A percentile compares a stretch with the other conserved stretches of the same genome.
Conservation (phyloP, 441 rosid species). For the Erysimum cheiri region DNA sequence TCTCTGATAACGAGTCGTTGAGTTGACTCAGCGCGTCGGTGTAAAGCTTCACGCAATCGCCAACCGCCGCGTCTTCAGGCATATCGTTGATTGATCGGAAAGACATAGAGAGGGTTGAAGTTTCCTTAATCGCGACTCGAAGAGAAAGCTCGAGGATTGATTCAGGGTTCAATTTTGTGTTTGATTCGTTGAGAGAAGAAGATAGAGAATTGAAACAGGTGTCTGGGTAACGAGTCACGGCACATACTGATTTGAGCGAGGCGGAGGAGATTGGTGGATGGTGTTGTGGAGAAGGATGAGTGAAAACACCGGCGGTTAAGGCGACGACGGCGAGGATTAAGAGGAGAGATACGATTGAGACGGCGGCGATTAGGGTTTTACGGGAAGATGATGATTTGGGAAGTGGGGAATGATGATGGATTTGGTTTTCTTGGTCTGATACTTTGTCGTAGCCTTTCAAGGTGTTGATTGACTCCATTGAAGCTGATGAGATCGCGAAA, state of each 20-base stretch:
- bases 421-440: constrained; percentile 50
- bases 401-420: constrained; percentile 27
- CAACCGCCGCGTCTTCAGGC: constrained; percentile 53
- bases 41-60: constrained; percentile 57
- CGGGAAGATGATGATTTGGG: constrained; percentile 36
- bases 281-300: constrained; percentile 45
- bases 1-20: constrained; percentile 55
- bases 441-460: constrained; percentile 77
- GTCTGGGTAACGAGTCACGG: constrained; percentile 62
- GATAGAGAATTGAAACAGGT: constrained; percentile 68
- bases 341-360: constrained; percentile 48
- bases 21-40: constrained; percentile 65
- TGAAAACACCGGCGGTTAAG: constrained; percentile 36
- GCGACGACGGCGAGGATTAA: constrained; percentile 49
- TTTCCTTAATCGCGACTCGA: constrained; percentile 41
- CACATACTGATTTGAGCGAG: constrained; percentile 62
- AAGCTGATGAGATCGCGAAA: neutral
- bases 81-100: constrained; percentile 47
- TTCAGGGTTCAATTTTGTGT: constrained; percentile 50
- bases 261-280: constrained; percentile 36
- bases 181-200: constrained; percentile 51
- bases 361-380: constrained; percentile 45
- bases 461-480: constrained; percentile 64
- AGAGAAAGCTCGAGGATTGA: constrained; percentile 65
- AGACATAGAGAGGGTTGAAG: constrained; percentile 47